These are phyloP conservation scores for Phytophthora pluvialis DNA, from an alignment of 352 stramenopile species.

Conservation along the genomic window DNA sequence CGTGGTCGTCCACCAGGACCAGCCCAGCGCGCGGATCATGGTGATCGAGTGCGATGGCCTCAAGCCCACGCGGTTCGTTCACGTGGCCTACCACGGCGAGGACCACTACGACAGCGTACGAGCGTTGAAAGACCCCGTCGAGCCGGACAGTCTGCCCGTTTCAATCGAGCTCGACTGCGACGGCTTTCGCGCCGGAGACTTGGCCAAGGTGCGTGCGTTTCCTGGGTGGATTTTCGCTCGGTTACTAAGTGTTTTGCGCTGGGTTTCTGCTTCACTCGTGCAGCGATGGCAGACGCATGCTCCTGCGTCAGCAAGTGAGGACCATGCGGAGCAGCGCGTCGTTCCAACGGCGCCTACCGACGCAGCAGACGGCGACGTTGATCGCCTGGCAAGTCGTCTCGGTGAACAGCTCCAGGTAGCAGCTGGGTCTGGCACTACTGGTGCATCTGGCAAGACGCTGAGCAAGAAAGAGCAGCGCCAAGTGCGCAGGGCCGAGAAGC, in stretches of 20 bases:
- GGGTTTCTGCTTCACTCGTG: background rate
- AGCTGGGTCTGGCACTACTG: slow-evolving; percentile 11
- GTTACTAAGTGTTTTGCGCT: slow-evolving; percentile 17
- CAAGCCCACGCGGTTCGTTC: slow-evolving; percentile 53
- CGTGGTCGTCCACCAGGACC: slow-evolving; percentile 80
- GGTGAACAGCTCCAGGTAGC: slow-evolving; percentile 30
- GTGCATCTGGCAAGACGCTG: slow-evolving; percentile 15
- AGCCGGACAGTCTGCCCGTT: slow-evolving; percentile 38
- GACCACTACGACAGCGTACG: slow-evolving; percentile 89
- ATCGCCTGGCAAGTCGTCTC: slow-evolving; percentile 27
- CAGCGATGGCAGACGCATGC: slow-evolving; percentile 45
- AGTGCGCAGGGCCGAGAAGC: slow-evolving; percentile 41
- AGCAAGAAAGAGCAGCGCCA: slow-evolving; percentile 63
- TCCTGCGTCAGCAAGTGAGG: background rate
- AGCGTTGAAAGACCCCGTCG: slow-evolving; percentile 48
- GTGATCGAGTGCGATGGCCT: slow-evolving; percentile 77
- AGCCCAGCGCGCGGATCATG: slow-evolving; percentile 48
- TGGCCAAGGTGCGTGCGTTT: slow-evolving; percentile 60
- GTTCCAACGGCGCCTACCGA: slow-evolving; percentile 16
- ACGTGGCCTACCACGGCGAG: slow-evolving; percentile 74
- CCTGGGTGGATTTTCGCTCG: slow-evolving; percentile 14
- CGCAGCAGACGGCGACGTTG: slow-evolving; percentile 12
- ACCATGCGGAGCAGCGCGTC: slow-evolving; percentile 13
- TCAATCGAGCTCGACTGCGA: slow-evolving; percentile 66
- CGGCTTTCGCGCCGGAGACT: slow-evolving; percentile 59